Conservation (phyloP, 306 rosid genomes). For the Cucumis melo region DNA sequence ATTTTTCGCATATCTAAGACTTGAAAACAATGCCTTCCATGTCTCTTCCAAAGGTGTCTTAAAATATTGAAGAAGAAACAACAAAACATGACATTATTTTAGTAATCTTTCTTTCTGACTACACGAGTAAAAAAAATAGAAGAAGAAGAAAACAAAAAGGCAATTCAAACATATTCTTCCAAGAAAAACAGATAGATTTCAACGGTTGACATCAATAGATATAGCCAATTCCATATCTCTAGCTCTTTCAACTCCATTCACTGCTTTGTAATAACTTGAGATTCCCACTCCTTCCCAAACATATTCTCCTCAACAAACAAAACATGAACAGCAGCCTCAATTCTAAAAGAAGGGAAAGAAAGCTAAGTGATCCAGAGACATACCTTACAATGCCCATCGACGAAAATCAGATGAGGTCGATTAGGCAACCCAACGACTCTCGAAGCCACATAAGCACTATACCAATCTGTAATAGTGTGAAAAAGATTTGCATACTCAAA, state of each 20-base stretch:
- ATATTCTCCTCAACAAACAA: background rate
- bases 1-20: conserved; percentile 72
- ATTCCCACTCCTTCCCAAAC: background rate
- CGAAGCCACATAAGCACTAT: conserved; percentile 83
- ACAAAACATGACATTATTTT: background rate
- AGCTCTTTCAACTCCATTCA: background rate
- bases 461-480: conserved; percentile 94
- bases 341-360: background rate
- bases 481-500: conserved; percentile 94
- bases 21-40: conserved; percentile 77
- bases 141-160: background rate
- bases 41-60: conserved; percentile 90
- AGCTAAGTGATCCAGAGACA: background rate
- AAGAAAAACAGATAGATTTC: background rate
- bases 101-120: background rate
- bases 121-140: background rate
- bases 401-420: conserved; percentile 73
- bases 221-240: background rate
- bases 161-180: background rate
- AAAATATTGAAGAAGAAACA: conserved; percentile 13
- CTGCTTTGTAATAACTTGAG: background rate
- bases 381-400: conserved; percentile 95
- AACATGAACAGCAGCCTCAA: background rate
- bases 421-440: conserved; percentile 68
- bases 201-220: background rate